Evolutionary conservation across 192 early-diverging fungal species (phyloP).

Genomic region (Umbelopsis vinacea): DNA sequence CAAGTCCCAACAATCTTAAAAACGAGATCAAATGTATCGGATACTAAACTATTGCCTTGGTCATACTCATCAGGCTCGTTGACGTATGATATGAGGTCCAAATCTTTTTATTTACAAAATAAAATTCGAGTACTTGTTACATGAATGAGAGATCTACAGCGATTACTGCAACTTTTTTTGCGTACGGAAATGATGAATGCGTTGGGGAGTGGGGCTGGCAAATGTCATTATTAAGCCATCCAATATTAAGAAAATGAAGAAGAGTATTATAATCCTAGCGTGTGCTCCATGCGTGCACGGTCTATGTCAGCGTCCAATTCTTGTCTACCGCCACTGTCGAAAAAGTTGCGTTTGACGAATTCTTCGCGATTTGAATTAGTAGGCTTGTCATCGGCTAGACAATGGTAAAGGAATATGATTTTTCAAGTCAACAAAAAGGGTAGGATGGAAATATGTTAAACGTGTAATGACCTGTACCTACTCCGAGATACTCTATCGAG

Average conservation of each 20-base stretch:
- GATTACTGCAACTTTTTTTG: background rate
- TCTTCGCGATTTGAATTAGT: conserved; percentile 33
- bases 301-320: conserved; percentile 39
- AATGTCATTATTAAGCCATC: background rate
- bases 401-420: background rate
- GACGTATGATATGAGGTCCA: background rate
- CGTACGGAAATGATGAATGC: background rate
- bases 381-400: background rate
- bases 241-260: too few species aligned
- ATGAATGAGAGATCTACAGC: conserved; percentile 6
- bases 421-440: background rate
- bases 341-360: conserved; percentile 35
- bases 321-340: conserved; percentile 32
- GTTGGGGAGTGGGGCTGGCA: background rate
- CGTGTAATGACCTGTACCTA: background rate
- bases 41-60: too few species aligned
- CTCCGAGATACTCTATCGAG: conserved; percentile 21
- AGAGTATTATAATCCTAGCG: conserved; percentile 20
- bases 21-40: too few species aligned
- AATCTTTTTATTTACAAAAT: conserved; percentile 19
- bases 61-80: background rate
- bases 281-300: conserved; percentile 33
- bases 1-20: too few species aligned
- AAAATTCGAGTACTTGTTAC: background rate
- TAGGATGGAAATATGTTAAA: background rate